Evolutionary conservation across 75 land plant genomes (phyloP).

Genomic region (Cunninghamia lanceolata): DNA sequence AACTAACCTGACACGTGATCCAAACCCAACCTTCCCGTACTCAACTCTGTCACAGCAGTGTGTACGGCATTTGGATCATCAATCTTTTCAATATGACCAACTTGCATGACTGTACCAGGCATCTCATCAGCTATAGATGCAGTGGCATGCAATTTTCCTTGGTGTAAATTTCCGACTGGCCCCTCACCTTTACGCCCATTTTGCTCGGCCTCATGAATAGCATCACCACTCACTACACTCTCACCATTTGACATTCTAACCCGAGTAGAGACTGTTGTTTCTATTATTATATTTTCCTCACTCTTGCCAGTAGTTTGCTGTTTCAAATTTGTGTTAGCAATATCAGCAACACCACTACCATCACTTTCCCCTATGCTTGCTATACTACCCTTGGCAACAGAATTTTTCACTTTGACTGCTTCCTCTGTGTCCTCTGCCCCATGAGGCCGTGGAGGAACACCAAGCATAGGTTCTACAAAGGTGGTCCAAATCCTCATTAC

Average conservation of each 20-base stretch:
- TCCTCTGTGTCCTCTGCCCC: slow-evolving; percentile 81
- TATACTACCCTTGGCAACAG: slow-evolving; percentile 26
- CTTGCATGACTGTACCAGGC: slow-evolving; percentile 18
- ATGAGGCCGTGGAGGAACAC: slow-evolving; percentile 64
- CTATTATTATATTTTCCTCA: slow-evolving; percentile 22
- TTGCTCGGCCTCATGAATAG: slow-evolving; percentile 23
- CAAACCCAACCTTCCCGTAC: slow-evolving; percentile 11
- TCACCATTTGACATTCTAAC: slow-evolving; percentile 34
- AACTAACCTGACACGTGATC: slow-evolving; percentile 33
- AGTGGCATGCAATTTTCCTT: slow-evolving; percentile 16
- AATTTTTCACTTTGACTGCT: slow-evolving; percentile 39
- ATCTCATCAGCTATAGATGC: slow-evolving; percentile 23
- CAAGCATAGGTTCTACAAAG: slow-evolving; percentile 80
- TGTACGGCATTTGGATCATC: slow-evolving; percentile 18
- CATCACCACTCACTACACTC: slow-evolving; percentile 21
- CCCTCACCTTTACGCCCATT: slow-evolving; percentile 22
- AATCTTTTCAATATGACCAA: slow-evolving; percentile 14
- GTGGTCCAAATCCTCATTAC: slow-evolving; percentile 83
- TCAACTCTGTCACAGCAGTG: slow-evolving; percentile 26
- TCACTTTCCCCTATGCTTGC: slow-evolving; percentile 43
- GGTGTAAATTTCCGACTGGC: slow-evolving; percentile 11
- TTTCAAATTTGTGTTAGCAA: slow-evolving; percentile 16
- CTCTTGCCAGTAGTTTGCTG: slow-evolving; percentile 18
- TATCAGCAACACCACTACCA: slow-evolving; percentile 33
- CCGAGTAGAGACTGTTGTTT: slow-evolving; percentile 27